Base-by-base conservation (phyloP, 2,329 filamentous ascomycete species). In the Penicillium sp. region DNA sequence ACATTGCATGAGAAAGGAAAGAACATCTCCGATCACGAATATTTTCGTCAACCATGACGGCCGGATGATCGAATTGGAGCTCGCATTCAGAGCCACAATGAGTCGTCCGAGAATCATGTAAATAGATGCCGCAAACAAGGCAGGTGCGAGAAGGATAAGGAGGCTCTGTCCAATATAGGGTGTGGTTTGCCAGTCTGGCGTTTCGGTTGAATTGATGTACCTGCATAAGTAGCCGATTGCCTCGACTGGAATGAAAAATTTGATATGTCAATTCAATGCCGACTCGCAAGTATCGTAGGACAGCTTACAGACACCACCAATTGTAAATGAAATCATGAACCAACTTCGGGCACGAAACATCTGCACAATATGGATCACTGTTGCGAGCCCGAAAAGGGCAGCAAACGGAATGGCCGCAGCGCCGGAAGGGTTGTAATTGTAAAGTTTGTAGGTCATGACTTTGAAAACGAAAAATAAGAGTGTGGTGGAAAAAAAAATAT, bases 261-360 rank as follows among this genome's bases (percentile, higher is more conserved):
- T 2, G 6, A 25, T 1, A 16, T 2, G 7, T 43, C 11, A 43
- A 28, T 13, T n/a, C 25, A 13, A 33, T 25, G 52, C 19, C n/a
- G 8, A 14, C 3, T 26, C 4, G 10, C 25, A 13, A 3, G 7
- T 1, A 16, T 26, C 11, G 6, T 30, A 30, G 11, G 16, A 19
- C n/a, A 35, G 65, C 68, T 33, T 35, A 71, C 69, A 69, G 14
- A 59, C 16, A 26, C 64, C 59, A 6, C 81, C 68, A 3, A 77
- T 67, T 59, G 83, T 74, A 63, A 84, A 81, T 78, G 74, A 65
- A 25, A 59, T 66, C 52, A 68, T 68, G 57, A 68, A 71, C 61
- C 68, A 69, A 38, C 62, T 66, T 52, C 61, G 61, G 28, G 61
- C 59, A 22, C 57, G 58, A 33, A 59, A 33, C 38, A 71, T 48